A percentile compares a stretch with the other conserved stretches of the same genome.
These are phyloP conservation scores for Elsinoe arachidis DNA, from an alignment of 2,329 filamentous ascomycete genomes.

Conservation along the genomic window DNA sequence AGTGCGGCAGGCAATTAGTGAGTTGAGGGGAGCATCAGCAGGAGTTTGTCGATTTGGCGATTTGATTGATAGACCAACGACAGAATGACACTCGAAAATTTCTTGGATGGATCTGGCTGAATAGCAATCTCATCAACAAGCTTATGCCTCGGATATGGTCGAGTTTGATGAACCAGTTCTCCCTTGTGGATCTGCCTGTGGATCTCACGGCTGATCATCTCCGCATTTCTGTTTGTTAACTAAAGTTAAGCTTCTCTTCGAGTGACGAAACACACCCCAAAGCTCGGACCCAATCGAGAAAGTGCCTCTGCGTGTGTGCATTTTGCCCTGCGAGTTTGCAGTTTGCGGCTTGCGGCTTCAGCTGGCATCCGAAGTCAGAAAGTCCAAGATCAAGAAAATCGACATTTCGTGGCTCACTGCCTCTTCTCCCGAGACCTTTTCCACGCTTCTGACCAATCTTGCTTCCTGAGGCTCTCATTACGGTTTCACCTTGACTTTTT, in stretches of 20 bases:
- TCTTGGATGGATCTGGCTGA: no score
- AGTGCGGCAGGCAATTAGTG: conserved; percentile 19
- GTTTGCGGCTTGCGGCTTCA: background rate
- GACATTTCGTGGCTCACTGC: no score
- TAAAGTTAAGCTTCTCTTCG: background rate
- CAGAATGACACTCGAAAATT: background rate
- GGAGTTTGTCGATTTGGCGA: no score
- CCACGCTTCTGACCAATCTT: background rate
- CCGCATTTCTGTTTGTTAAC: background rate
- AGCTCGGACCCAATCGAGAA: background rate
- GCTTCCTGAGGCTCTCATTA: background rate
- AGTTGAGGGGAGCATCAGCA: background rate
- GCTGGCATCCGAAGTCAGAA: no score
- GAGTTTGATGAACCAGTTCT: background rate
- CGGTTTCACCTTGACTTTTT: conserved; percentile 2
- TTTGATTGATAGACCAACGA: background rate
- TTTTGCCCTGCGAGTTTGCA: background rate
- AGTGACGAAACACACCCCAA: background rate
- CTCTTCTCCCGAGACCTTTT: background rate
- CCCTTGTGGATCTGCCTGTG: background rate
- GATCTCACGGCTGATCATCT: background rate
- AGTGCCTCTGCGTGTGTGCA: background rate
- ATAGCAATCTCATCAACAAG: no score
- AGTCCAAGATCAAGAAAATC: background rate
- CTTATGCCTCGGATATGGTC: background rate